Evolutionary conservation across 2,329 filamentous ascomycete genomes (phyloP), one percentile per base, ranked within the genome.

Genomic region (Phaeophleospora eucalypticola): DNA sequence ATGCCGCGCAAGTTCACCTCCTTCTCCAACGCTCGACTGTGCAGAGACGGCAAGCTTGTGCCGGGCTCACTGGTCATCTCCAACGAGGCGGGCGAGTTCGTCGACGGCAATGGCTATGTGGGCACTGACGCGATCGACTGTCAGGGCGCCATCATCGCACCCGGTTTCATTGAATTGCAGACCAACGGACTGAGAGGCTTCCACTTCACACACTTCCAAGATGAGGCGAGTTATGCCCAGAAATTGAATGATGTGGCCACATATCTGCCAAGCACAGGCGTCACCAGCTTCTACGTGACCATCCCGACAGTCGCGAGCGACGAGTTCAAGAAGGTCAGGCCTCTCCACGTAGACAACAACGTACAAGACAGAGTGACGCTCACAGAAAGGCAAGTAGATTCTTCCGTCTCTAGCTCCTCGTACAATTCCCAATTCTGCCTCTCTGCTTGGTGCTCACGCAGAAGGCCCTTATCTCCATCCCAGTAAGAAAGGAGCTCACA

Each of bases 391-490:
- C 34, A 3, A 51, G 47, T 55, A 63, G 74, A 72, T 77, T 33
- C 67, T 79, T 3, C 75, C 76, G 0, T 69, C 65, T 17, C 65
- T 79, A 3, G 58, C 54, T 17, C 75, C 76, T 12, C 65, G 69
- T 17, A 57, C 66, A 9, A 69, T 73, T 41, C 49, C 65, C 8
- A 53, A 60, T 12, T 69, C 69, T 3, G 76, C 77, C n/a, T 69
- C 71, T 15, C 66, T 80, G 4, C 69, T 80, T 1, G 78, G 78
- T 21, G 76, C 76, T n/a, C 78, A 80, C 56, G 68, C 70, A 15
- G 77, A 80, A 69, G 78, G 77, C 2, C 77, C 78, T 6, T 80
- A 77, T 55, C 70, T 81, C 4, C 68, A 73, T 48, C 70, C 74
- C 1, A 62, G 64, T 36, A 80, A 79, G 58, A 76, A 75, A 58